These are phyloP conservation scores for Talaromyces sp. DNA, from an alignment of 2,329 filamentous ascomycete species.

Conservation along the genomic window DNA sequence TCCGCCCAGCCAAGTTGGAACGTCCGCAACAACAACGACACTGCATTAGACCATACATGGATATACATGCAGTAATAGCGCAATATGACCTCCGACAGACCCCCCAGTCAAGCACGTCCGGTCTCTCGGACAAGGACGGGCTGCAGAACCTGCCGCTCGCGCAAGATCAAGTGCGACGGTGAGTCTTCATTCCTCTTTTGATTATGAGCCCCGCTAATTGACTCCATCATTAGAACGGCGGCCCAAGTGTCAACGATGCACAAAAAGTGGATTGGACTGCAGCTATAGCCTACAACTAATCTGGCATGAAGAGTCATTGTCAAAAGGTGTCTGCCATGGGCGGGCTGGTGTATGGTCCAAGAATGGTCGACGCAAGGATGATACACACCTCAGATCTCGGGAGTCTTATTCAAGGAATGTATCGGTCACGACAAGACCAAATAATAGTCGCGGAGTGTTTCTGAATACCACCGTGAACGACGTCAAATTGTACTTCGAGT, in stretches of 20 bases:
- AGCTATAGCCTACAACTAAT: conserved; percentile 26
- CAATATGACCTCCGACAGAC: not conserved
- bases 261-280: conserved; percentile 18
- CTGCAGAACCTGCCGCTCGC: conserved; percentile 26
- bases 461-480: conserved; percentile 17
- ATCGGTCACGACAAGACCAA: too few relatives aligned
- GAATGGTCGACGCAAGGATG: conserved; percentile 10
- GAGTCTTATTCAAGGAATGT: not conserved
- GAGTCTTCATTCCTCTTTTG: not conserved
- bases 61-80: not conserved
- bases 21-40: not conserved
- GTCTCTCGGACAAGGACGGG: conserved; percentile 27
- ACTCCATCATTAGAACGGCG: conserved; percentile 15
- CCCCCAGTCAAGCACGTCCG: not conserved
- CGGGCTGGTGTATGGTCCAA: conserved; percentile 29
- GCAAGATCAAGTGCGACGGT: conserved; percentile 29
- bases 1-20: not conserved
- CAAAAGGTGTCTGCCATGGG: conserved; percentile 30
- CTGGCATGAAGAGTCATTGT: conserved; percentile 31
- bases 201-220: not conserved
- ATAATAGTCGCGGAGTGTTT: not conserved
- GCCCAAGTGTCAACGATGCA: conserved; percentile 27
- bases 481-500: conserved; percentile 15
- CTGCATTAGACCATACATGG: not conserved
- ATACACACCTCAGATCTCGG: not conserved